Evolutionary conservation across 2,329 filamentous ascomycete genomes (phyloP).

Genomic region (Colletotrichum aenigma): DNA sequence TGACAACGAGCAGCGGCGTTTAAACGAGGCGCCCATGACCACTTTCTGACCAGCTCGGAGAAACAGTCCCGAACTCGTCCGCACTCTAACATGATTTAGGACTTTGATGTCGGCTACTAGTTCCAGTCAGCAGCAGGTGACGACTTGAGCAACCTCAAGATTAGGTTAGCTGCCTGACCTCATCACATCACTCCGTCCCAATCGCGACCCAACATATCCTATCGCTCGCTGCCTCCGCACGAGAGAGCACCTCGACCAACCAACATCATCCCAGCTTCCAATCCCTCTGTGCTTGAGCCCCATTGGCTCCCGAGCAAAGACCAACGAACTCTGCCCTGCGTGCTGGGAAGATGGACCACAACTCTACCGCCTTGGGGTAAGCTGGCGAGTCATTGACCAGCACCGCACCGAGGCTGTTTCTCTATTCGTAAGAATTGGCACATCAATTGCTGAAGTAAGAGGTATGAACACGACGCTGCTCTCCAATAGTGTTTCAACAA

Average conservation of each 20-base stretch:
- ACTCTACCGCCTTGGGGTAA: background rate
- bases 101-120: background rate
- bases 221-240: background rate
- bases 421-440: background rate
- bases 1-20: background rate
- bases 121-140: background rate
- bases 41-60: background rate
- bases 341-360: background rate
- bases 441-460: background rate
- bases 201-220: background rate
- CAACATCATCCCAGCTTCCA: background rate
- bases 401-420: background rate
- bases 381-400: background rate
- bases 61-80: background rate
- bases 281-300: background rate
- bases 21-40: accelerated
- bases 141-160: background rate
- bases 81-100: too few species aligned
- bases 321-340: background rate
- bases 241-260: background rate
- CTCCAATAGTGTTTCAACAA: background rate
- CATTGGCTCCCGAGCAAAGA: background rate
- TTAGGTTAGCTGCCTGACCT: background rate
- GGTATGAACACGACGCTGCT: background rate
- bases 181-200: background rate